Evolutionary conservation across 2,329 filamentous ascomycete species (phyloP).

Genomic region (Venturia carpophila): DNA sequence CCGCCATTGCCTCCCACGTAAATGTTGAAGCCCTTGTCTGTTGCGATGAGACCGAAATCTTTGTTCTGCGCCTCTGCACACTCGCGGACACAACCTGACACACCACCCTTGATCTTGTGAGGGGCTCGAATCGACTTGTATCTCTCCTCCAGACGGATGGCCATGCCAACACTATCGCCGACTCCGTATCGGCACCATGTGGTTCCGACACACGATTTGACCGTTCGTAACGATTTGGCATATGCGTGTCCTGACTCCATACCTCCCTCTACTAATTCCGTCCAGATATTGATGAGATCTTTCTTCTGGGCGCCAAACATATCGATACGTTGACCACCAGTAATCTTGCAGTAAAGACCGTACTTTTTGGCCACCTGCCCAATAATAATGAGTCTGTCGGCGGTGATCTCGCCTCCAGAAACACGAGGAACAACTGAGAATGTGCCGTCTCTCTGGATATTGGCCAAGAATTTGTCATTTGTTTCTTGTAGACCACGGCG

Average conservation of each 20-base stretch:
- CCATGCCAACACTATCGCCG: slow-evolving; percentile 85
- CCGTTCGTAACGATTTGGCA: slow-evolving; percentile 77
- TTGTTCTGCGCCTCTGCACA: slow-evolving; percentile 91
- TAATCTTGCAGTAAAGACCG: slow-evolving; percentile 82
- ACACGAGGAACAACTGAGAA: slow-evolving; percentile 83
- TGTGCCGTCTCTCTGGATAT: slow-evolving; percentile 86
- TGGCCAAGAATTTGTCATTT: slow-evolving; percentile 79
- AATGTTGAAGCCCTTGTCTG: slow-evolving; percentile 88
- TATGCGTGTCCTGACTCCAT: slow-evolving; percentile 91
- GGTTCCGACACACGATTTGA: slow-evolving; percentile 86
- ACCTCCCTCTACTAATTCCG: slow-evolving; percentile 67
- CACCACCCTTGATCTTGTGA: slow-evolving; percentile 86
- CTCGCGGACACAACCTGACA: slow-evolving; percentile 85
- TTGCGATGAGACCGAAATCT: slow-evolving; percentile 87
- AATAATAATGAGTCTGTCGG: slow-evolving; percentile 75
- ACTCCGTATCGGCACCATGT: slow-evolving; percentile 89
- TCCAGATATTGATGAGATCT: slow-evolving; percentile 76
- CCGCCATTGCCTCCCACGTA: slow-evolving; percentile 87
- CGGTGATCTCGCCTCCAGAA: slow-evolving; percentile 77
- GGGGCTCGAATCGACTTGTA: slow-evolving; percentile 87
- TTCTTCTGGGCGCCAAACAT: slow-evolving; percentile 89
- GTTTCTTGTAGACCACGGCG: slow-evolving; percentile 77
- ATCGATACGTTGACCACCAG: slow-evolving; percentile 83
- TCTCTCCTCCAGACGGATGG: slow-evolving; percentile 75
- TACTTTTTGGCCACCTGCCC: slow-evolving; percentile 80